Percentiles rank a stretch among this genome's conserved stretches.
Conservation (phyloP, 2,329 filamentous ascomycete species). For the Elsinoe arachidis region DNA sequence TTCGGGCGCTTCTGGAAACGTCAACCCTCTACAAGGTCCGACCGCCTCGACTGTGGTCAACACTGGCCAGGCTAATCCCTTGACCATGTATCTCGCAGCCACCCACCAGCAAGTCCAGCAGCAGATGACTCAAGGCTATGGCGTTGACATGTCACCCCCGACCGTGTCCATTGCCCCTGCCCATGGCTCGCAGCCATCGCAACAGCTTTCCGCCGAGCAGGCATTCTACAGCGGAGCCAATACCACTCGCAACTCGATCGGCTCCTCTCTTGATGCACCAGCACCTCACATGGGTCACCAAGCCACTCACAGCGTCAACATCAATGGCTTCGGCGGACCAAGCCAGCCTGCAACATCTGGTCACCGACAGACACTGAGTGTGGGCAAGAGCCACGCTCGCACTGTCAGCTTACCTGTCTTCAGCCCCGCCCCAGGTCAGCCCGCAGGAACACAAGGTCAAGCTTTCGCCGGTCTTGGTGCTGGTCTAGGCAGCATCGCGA, state of each 20-base stretch:
- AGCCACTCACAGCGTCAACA: constrained; percentile 43
- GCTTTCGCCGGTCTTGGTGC: constrained; percentile 51
- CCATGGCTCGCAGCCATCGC: constrained; percentile 46
- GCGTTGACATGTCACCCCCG: constrained; percentile 23
- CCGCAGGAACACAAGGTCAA: constrained; percentile 33
- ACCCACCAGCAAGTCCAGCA: constrained; percentile 57
- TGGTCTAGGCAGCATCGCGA: constrained; percentile 47
- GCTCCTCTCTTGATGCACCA: constrained; percentile 25
- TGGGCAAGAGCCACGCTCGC: constrained; percentile 49
- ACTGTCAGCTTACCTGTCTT: constrained; percentile 81
- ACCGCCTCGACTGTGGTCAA: constrained; percentile 70
- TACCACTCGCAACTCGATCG: constrained; percentile 42
- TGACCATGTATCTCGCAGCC: constrained; percentile 75
- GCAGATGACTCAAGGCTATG: constrained; percentile 36
- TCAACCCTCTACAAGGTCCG: constrained; percentile 53
- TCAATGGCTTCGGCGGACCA: constrained; percentile 34
- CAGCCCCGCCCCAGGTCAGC: constrained; percentile 37
- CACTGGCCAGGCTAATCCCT: constrained; percentile 69
- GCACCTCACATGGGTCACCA: constrained; percentile 43
- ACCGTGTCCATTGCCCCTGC: constrained; percentile 36
- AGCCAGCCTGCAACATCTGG: constrained; percentile 24
- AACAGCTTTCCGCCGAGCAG: constrained; percentile 61
- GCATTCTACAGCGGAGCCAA: constrained; percentile 65
- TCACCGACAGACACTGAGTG: constrained; percentile 12
- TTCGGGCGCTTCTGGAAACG: constrained; percentile 47